A percentile compares a stretch with the other conserved stretches of the same genome.
phyloP scores from a whole-genome alignment of 1,139 yeast genomes.

The Hyphopichia buzzinii region DNA sequence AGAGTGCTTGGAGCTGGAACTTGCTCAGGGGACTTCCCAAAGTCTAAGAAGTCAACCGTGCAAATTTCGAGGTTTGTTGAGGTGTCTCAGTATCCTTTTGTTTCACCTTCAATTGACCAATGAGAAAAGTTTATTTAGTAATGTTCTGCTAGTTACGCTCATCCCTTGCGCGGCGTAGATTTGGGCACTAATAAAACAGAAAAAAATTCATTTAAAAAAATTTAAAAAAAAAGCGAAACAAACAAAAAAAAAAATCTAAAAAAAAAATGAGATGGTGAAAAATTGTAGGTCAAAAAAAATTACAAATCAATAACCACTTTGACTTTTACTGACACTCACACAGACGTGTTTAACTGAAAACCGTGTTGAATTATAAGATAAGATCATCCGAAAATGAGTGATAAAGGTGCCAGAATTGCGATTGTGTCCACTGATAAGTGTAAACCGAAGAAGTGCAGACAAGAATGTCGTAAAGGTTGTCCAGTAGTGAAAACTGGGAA shows the following conservation, averaged over 20 bases:
- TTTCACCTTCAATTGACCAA: not conserved
- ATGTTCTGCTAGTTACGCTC: not conserved
- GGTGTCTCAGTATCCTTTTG: too few relatives aligned
- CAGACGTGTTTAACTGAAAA: not conserved
- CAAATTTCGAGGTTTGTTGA: too few relatives aligned
- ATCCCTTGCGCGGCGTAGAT: not conserved
- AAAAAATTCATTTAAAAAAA: not conserved
- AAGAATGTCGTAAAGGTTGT: conserved; percentile 94
- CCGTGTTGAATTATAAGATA: not conserved
- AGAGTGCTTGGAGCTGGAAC: too few relatives aligned
- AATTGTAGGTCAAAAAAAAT: not conserved
- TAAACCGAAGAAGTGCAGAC: conserved; percentile 97
- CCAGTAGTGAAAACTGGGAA: conserved; percentile 98
- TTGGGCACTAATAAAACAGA: not conserved
- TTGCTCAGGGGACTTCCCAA: too few relatives aligned
- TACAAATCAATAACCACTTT: not conserved
- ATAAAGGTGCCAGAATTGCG: conserved; percentile 82
- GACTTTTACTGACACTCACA: not conserved
- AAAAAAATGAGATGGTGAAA: not conserved
- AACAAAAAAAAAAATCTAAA: not conserved
- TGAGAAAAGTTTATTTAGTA: not conserved
- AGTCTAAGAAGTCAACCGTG: too few relatives aligned
- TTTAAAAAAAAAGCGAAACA: too few relatives aligned
- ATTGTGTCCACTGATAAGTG: conserved; percentile 91
- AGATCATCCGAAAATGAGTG: conserved; percentile 37